Base-by-base conservation (phyloP, 2,329 filamentous ascomycete species). In the Trichoderma citrinoviride region DNA sequence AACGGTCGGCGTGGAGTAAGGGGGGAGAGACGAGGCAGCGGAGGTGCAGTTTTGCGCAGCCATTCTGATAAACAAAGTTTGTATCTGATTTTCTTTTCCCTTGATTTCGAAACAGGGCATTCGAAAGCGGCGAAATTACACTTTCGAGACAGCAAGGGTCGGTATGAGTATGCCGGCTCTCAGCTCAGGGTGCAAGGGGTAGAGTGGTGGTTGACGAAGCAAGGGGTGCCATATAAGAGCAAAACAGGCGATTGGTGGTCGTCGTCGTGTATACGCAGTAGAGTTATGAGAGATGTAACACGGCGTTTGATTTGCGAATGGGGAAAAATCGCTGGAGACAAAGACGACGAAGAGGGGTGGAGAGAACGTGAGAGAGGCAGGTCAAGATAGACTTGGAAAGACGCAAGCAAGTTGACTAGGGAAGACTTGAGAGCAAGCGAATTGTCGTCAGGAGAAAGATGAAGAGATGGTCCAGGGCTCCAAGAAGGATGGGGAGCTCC, bases 401-500 rank as follows among this genome's bases (percentile, higher is more conserved):
- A 41, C 23, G n/a, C 17, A 57, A 57, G n/a, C 21, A 25, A 41
- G 15, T 5, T 49, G 44, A 49, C n/a, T 49, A 29, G 21, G 41
- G 52, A 55, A 15, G 12, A 10, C 14, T 8, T 7, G 50, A 53
- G 12, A 50, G 47, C 21, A 25, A 21, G 21, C 21, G 25, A 12
- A 27, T 17, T 50, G 15, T 55, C 21, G 53, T 27, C 53, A 27
- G 37, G 23, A 43, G 33, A 23, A n/a, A 1, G 33, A 60, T 50
- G 44, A 29, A 49, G 44, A 60, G 56, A 49, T 19, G 56, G 49
- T 60, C 56, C 56, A 50, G 40, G 44, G 56, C 56, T 27, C 29
- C 56, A 23, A 49, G 29, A 40, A 40, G 43, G 56, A 49, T 40
- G 43, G 56, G 49, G 44, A n/a, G 21, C 56, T 60, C 33, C 29